phyloP scores from a whole-genome alignment of 306 rosid species.

The Alnus rubra region DNA sequence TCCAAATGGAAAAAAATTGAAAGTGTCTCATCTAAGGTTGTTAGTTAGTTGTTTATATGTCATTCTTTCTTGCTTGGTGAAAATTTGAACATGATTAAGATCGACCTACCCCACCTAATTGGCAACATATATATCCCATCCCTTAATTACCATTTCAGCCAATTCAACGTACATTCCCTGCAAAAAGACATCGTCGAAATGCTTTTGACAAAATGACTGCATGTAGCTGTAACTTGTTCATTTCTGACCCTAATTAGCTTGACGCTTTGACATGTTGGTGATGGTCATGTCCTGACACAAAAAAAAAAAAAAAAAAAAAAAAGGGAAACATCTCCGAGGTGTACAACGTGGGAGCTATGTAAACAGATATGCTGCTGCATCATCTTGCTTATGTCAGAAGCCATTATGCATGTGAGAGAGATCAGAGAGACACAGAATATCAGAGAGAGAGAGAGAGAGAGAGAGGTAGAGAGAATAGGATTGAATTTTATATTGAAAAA shows the following conservation, averaged over 20 bases:
- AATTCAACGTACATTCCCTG: background rate
- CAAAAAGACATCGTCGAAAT: background rate
- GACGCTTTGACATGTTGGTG: background rate
- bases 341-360: background rate
- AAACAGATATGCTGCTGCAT: background rate
- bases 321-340: background rate
- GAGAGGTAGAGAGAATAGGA: no score
- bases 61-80: background rate
- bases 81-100: background rate
- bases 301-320: background rate
- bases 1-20: no score
- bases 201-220: background rate
- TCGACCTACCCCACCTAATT: background rate
- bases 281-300: background rate
- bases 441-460: no score
- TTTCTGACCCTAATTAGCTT: background rate
- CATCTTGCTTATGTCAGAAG: background rate
- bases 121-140: background rate
- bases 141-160: background rate
- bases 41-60: no score
- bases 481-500: background rate
- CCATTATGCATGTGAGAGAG: background rate
- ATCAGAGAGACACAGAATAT: no score
- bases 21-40: no score
- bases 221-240: background rate